Evolutionary conservation across 2,329 filamentous ascomycete species (phyloP), one percentile per base, ranked within the genome.

Genomic region (Colletotrichum karsti): DNA sequence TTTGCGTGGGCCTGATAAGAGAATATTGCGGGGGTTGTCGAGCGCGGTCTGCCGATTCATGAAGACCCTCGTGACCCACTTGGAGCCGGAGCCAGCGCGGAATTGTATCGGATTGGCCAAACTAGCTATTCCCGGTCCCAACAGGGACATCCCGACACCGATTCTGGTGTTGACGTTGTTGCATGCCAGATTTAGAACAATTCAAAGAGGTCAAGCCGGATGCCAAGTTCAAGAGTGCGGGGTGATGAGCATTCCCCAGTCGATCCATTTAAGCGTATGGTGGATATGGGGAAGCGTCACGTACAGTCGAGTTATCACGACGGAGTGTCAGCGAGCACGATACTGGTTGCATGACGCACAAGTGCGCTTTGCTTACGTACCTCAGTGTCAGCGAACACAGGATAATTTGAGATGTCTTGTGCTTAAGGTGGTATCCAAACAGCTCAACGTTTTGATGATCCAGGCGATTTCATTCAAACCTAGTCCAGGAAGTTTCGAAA

Each of bases 1-100:
- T 44, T 51, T 28, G 46, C 42, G 30, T 59, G 61, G 33, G 13
- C 61, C 61, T 59, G 62, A 65, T 61, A 53, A 65, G 55, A 44
- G 53, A 65, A 65, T 37, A 60, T 44, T 65, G 53, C 54, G 53
- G 61, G 61, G 61, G 61, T 30, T 28, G 33, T 60, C 46, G 62
- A 65, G 62, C 62, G 62, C 56, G 62, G 62, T 65, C 62, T 44
- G 62, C 46, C 55, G 62, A 26, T 50, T 50, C 46, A 50, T 28
- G 26, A 50, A 33, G 46, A 50, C 30, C 55, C 44, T n/a, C 55
- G 9, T 50, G 62, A 26, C 56, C 62, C 62, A 51, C 62, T 46
- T 53, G 20, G 20, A 13, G 26, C 28, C 56, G 44, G 30, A 20
- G 30, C 7, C 44, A 65, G 56, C 55, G 62, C 62, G 62, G 62